These are phyloP conservation scores for Primulina eburnea DNA, from an alignment of 257 asterid genomes.

Conservation along the genomic window DNA sequence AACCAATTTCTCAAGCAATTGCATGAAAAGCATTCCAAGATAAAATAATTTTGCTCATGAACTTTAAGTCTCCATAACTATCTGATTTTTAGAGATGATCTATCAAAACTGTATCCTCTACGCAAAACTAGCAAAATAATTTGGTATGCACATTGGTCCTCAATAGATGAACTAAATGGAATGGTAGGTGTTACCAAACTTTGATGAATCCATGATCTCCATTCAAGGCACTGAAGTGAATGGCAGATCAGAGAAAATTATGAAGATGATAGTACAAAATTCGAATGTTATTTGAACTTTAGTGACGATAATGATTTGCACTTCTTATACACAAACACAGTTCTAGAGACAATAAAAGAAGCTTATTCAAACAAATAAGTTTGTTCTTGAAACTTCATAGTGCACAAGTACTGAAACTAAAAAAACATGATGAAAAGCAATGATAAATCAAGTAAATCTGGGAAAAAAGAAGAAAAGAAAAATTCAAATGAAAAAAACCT, in stretches of 20 bases:
- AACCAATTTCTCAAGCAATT: not conserved
- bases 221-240: not conserved
- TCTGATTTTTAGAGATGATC: no score
- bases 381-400: slow-evolving; percentile 7
- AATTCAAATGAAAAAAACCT: not conserved
- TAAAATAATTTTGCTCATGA: not conserved
- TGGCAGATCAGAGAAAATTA: not conserved
- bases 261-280: not conserved
- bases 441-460: slow-evolving; percentile 1
- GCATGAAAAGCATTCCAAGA: not conserved
- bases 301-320: not conserved
- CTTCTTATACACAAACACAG: not conserved
- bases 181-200: not conserved
- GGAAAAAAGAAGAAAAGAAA: not conserved
- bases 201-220: not conserved
- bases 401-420: slow-evolving; percentile 4
- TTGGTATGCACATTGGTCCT: not conserved
- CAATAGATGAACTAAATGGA: not conserved
- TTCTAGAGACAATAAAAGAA: not conserved
- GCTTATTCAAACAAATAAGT: not conserved
- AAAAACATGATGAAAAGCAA: slow-evolving; percentile 2
- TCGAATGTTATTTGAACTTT: no score
- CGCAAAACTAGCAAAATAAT: not conserved
- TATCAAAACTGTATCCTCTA: not conserved
- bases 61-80: no score